Percentiles rank a stretch among this genome's conserved stretches.
These are phyloP conservation scores for Tetracladium maxilliforme DNA, from an alignment of 2,329 filamentous ascomycete species.

Conservation along the genomic window DNA sequence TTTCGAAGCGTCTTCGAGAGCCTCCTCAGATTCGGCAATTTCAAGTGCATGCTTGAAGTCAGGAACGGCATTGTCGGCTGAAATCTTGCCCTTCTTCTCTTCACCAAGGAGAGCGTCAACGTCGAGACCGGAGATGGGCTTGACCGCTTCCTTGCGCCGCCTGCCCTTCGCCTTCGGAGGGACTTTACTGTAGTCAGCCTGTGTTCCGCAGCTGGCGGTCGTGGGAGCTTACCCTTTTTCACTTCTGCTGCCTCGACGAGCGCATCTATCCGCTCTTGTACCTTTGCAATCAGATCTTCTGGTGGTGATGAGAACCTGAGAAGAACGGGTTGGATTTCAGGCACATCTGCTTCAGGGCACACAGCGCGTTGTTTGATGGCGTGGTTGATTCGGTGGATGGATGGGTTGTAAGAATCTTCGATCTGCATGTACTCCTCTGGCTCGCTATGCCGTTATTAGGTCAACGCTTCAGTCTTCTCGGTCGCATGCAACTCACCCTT, in stretches of 20 bases:
- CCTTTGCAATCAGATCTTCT: slow-evolving; percentile 41
- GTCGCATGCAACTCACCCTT: slow-evolving; percentile 38
- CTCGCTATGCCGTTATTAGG: slow-evolving; percentile 18
- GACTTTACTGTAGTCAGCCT: slow-evolving; percentile 34
- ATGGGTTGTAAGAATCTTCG: slow-evolving; percentile 71
- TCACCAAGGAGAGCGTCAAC: slow-evolving; percentile 64
- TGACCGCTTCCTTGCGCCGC: slow-evolving; percentile 51
- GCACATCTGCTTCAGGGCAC: slow-evolving; percentile 49
- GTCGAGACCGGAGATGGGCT: slow-evolving; percentile 82
- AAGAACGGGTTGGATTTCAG: slow-evolving; percentile 48
- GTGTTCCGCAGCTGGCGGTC: too few relatives aligned
- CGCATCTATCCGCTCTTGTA: slow-evolving; percentile 36
- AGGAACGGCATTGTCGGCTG: slow-evolving; percentile 65
- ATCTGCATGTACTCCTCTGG: slow-evolving; percentile 57
- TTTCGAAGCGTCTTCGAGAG: slow-evolving; percentile 51
- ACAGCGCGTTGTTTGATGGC: slow-evolving; percentile 74
- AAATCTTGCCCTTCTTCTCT: slow-evolving; percentile 36
- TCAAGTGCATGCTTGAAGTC: slow-evolving; percentile 75
- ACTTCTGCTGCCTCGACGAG: slow-evolving; percentile 61
- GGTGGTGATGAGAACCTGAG: slow-evolving; percentile 63
- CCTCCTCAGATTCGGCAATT: slow-evolving; percentile 39
- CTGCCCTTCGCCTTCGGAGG: slow-evolving; percentile 66
- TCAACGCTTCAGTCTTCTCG: not conserved
- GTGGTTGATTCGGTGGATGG: slow-evolving; percentile 79
- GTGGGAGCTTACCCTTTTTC: slow-evolving; percentile 52